Base-by-base conservation (phyloP, 2,329 filamentous ascomycete genomes). In the Raffaelea arxii region DNA sequence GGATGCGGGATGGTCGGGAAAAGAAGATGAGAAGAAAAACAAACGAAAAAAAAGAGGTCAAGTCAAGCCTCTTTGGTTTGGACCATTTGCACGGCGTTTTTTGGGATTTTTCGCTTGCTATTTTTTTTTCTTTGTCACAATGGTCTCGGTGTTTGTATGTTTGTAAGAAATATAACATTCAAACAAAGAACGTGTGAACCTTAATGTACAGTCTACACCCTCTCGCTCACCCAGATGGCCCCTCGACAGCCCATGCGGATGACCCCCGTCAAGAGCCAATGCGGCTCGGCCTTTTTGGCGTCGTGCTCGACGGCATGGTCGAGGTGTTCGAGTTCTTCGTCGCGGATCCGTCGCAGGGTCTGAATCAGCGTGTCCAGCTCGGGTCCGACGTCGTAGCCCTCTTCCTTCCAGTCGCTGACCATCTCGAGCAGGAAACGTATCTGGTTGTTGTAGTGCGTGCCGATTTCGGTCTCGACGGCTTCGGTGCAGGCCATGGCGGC, bases 401-500 rank as follows among this genome's bases (percentile, higher is more conserved):
- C 74, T 9, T 70, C 72, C 65, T 91, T 78, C 71, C 89, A 86
- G 53, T 82, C 76, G 7, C 77, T 71, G 48, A 87, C 77, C 83
- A 94, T 96, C 51, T 84, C 82, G 35, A 97, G 64, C 56, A 98
- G 67, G 45, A 78, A 76, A 23, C 87, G 72, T 37, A 98, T 88
- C 68, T 98, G 92, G 53, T 81, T 80, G 62, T 97, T 97, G 64
- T 98, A 98, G 67, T 98, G 92, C 24, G 80, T 80, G 3, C 92
- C 92, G 52, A 98, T 98, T 70, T 97, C 92, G 6, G 91, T 98
- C 72, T 98, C 92, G 2, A 98, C 91, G 1, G 92, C 92, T 66
- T 98, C 92, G 1, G 92, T 97, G 62, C 92, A 98, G 12, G 92
- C 92, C 92, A 98, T 98, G 30, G 92, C 91, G 2, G 91, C 90